Conservation (phyloP, 768 basidiomycete species). For the Kwoniella botswanensis region DNA sequence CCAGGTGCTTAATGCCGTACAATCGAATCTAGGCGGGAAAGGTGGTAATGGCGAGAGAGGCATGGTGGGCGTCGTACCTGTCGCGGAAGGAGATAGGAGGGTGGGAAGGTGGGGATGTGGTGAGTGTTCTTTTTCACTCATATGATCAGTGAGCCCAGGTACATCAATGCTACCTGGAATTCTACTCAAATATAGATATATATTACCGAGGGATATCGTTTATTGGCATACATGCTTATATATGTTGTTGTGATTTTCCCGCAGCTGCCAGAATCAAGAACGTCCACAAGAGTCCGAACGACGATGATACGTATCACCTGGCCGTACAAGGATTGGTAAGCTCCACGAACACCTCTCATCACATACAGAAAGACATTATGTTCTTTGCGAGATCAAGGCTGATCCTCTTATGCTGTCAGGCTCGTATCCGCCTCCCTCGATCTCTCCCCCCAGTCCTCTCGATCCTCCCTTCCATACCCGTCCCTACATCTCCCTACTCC, state of each 20-base stretch:
- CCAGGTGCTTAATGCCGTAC: slow-evolving; percentile 69
- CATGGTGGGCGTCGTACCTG: slow-evolving; percentile 42
- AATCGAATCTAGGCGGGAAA: slow-evolving; percentile 66
- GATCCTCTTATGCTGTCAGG: neutral
- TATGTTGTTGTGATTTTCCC: too few relatives aligned
- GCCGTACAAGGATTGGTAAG: slow-evolving; percentile 42
- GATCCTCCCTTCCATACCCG: slow-evolving; percentile 50
- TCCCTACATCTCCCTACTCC: slow-evolving; percentile 78
- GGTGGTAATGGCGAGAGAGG: slow-evolving; percentile 29
- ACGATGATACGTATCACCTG: slow-evolving; percentile 28
- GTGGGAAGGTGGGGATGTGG: slow-evolving; percentile 51
- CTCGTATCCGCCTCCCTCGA: slow-evolving; percentile 46
- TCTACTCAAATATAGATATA: too few relatives aligned
- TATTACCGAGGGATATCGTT: too few relatives aligned
- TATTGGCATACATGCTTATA: too few relatives aligned
- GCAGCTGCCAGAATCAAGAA: slow-evolving; percentile 35
- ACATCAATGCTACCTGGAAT: too few relatives aligned
- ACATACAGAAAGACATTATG: too few relatives aligned
- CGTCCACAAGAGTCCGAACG: slow-evolving; percentile 30
- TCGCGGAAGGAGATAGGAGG: slow-evolving; percentile 47
- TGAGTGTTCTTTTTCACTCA: slow-evolving; percentile 17
- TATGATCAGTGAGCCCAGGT: too few relatives aligned
- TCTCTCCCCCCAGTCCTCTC: slow-evolving; percentile 49
- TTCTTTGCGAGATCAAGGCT: neutral
- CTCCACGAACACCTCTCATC: neutral